These are phyloP conservation scores for Angophora floribunda DNA, from an alignment of 345 rosid species.

Conservation along the genomic window DNA sequence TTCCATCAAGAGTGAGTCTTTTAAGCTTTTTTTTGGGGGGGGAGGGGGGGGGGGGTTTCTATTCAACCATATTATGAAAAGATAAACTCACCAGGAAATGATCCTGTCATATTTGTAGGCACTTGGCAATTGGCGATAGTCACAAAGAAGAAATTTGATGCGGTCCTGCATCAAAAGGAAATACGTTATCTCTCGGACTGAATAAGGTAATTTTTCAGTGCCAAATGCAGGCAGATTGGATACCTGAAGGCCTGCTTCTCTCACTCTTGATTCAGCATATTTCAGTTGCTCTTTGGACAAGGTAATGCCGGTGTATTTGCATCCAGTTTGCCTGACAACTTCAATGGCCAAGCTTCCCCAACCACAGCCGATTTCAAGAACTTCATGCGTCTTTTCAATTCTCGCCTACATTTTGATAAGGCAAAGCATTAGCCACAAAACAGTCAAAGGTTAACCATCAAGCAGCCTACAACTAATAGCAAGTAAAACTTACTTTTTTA, in stretches of 20 bases:
- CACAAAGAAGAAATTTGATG: conserved; percentile 58
- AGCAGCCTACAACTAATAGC: not conserved
- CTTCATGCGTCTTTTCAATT: conserved; percentile 44
- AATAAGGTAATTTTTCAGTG: not conserved
- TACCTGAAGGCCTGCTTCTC: conserved; percentile 89
- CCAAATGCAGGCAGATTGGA: not conserved
- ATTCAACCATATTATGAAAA: not conserved
- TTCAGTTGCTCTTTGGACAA: conserved; percentile 69
- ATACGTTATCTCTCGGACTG: not conserved
- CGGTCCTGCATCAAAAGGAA: conserved; percentile 25
- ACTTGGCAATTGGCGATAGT: conserved; percentile 63
- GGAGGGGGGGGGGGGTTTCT: too few relatives aligned
- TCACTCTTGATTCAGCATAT: conserved; percentile 58
- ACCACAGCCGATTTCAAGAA: conserved; percentile 88
- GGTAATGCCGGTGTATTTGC: conserved; percentile 82
- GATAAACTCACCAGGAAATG: conserved; percentile 54
- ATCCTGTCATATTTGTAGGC: conserved; percentile 61
- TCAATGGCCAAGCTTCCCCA: conserved; percentile 94
- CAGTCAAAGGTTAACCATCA: not conserved
- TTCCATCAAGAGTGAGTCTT: not conserved
- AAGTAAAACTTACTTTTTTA: conserved; percentile 38
- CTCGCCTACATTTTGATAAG: conserved; percentile 25
- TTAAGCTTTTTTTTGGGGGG: not conserved
- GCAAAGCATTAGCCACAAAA: not conserved
- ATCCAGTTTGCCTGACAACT: conserved; percentile 77